phyloP scores from a whole-genome alignment of 129 eudicot genomes.

The Mikania micrantha region DNA sequence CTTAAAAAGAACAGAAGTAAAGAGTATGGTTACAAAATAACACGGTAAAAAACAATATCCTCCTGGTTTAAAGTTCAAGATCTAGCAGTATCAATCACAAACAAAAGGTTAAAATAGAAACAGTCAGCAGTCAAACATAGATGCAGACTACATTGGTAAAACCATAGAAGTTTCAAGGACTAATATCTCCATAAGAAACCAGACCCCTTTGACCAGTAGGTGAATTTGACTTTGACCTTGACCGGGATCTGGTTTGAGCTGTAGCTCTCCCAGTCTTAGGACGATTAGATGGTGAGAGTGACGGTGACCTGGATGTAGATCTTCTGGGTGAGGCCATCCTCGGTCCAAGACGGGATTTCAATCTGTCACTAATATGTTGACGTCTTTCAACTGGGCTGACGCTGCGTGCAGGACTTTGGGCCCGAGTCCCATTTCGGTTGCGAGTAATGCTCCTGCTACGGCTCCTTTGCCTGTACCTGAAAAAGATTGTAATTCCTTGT shows the following conservation, averaged over 20 bases:
- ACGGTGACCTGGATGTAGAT: slow-evolving; percentile 46
- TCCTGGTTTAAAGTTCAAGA: slow-evolving; percentile 1
- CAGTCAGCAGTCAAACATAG: neutral
- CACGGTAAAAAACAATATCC: neutral
- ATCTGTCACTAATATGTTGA: slow-evolving; percentile 52
- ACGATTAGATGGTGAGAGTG: slow-evolving; percentile 44
- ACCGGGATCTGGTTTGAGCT: slow-evolving; percentile 42
- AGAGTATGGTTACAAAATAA: neutral
- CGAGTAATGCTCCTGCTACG: slow-evolving; percentile 63
- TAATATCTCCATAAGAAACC: slow-evolving; percentile 86
- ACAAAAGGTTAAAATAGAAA: slow-evolving; percentile 5
- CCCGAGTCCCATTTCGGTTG: slow-evolving; percentile 35
- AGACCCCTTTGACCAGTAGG: slow-evolving; percentile 68
- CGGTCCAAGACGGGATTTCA: slow-evolving; percentile 85
- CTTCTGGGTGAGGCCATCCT: slow-evolving; percentile 33
- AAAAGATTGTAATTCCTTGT: neutral
- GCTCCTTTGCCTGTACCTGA: slow-evolving; percentile 61
- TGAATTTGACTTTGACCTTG: slow-evolving; percentile 44
- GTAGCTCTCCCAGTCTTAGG: slow-evolving; percentile 26
- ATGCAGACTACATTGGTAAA: neutral
- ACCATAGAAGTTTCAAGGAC: slow-evolving; percentile 31
- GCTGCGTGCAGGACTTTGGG: slow-evolving; percentile 63
- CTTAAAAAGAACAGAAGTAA: neutral
- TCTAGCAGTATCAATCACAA: neutral
- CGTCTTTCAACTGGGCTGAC: slow-evolving; percentile 49